Evolutionary conservation across 2,329 filamentous ascomycete species (phyloP).

Genomic region (Trichoderma breve): DNA sequence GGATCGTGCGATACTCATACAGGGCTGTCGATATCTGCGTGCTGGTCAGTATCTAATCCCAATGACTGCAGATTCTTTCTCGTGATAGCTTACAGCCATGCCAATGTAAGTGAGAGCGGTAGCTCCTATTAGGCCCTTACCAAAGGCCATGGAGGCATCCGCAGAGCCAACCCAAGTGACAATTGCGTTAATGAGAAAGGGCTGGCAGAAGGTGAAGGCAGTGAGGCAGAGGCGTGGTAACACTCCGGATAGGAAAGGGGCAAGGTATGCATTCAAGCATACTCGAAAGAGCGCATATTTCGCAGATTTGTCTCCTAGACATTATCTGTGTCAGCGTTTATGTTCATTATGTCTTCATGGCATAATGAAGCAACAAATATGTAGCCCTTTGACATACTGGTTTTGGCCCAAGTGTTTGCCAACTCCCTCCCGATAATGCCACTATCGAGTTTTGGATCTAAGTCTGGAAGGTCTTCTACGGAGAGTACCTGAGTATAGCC

Average conservation of each 20-base stretch:
- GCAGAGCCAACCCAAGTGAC: background rate
- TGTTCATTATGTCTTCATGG: background rate
- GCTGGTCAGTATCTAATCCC: background rate
- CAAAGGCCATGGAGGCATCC: background rate
- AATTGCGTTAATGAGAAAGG: background rate
- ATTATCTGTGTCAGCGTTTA: background rate
- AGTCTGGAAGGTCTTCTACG: background rate
- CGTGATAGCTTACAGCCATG: background rate
- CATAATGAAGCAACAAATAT: background rate
- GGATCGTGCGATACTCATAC: background rate
- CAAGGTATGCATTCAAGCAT: background rate
- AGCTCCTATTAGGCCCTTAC: background rate
- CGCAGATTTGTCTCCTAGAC: background rate
- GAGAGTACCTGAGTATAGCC: background rate
- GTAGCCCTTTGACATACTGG: background rate
- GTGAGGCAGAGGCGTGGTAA: background rate
- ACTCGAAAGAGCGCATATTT: background rate
- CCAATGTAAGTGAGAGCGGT: background rate
- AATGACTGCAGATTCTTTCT: background rate
- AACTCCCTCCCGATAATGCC: background rate
- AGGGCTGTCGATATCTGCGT: background rate
- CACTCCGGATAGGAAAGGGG: background rate
- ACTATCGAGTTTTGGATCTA: background rate
- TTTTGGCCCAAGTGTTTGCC: background rate
- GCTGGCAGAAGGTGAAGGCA: background rate